These are phyloP conservation scores for Yamadazyma olivae DNA, from an alignment of 805 yeast species.

Conservation along the genomic window DNA sequence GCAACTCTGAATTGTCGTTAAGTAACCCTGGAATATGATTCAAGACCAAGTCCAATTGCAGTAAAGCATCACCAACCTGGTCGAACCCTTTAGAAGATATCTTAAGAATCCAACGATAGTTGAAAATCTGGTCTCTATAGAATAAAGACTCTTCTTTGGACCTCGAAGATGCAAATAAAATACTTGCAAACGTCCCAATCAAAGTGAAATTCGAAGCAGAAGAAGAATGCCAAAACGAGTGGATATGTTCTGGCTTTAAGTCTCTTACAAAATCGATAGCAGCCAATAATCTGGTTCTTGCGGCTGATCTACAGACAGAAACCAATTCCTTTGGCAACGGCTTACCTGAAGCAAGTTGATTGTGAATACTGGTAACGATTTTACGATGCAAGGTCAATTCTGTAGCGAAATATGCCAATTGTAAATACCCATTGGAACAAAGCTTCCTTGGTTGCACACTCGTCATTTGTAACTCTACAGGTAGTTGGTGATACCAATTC, in stretches of 20 bases:
- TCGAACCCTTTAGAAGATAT: constrained; percentile 74
- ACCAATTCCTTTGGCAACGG: constrained; percentile 35
- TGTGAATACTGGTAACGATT: constrained; percentile 55
- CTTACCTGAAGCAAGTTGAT: constrained; percentile 29
- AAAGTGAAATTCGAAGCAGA: constrained; percentile 75
- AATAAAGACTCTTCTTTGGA: constrained; percentile 59
- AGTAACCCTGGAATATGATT: constrained; percentile 72
- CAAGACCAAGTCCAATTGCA: constrained; percentile 67
- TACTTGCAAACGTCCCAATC: constrained; percentile 85
- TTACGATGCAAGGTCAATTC: constrained; percentile 84
- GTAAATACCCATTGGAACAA: constrained; percentile 75
- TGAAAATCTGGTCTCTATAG: constrained; percentile 66
- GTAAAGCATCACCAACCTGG: constrained; percentile 73
- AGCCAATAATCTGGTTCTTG: constrained; percentile 75
- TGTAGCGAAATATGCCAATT: constrained; percentile 83
- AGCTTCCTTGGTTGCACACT: constrained; percentile 57
- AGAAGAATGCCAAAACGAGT: constrained; percentile 87
- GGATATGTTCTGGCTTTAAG: constrained; percentile 77
- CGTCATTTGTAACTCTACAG: constrained; percentile 60
- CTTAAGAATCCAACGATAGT: constrained; percentile 73
- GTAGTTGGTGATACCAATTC: constrained; percentile 75
- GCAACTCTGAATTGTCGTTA: constrained; percentile 35
- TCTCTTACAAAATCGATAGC: constrained; percentile 77
- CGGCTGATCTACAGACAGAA: constrained; percentile 78
- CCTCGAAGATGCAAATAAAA: constrained; percentile 67